phyloP scores from a whole-genome alignment of 495 filamentous ascomycete genomes.

The Neurospora sp. region DNA sequence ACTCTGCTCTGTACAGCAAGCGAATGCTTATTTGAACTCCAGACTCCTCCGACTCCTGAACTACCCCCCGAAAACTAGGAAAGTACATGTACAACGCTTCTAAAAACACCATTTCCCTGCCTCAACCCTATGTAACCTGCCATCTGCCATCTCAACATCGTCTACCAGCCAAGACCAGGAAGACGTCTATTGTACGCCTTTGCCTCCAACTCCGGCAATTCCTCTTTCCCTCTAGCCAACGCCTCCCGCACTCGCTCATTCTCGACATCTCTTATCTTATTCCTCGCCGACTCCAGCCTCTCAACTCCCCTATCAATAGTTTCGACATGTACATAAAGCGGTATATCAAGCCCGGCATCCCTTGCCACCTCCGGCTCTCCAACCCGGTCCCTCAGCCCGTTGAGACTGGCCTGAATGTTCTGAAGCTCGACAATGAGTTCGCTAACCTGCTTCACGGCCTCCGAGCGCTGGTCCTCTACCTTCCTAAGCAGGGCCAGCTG shows the following conservation, averaged over 20 bases:
- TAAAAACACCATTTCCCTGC: neutral
- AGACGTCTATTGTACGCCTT: constrained; percentile 6
- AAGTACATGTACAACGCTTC: neutral
- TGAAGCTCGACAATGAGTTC: constrained; percentile 53
- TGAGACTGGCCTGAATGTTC: constrained; percentile 54
- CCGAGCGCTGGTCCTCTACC: constrained; percentile 48
- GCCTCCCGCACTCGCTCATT: constrained; percentile 43
- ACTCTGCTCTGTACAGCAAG: neutral
- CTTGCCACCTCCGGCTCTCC: constrained; percentile 45
- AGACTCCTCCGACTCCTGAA: neutral
- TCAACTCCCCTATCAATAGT: constrained; percentile 58
- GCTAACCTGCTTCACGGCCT: constrained; percentile 48
- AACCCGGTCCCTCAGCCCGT: constrained; percentile 57
- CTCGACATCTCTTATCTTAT: constrained; percentile 46
- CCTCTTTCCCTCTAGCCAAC: constrained; percentile 31
- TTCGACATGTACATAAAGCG: constrained; percentile 58
- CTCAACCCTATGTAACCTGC: neutral
- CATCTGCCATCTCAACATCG: neutral
- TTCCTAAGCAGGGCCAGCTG: constrained; percentile 49
- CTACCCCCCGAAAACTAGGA: neutral
- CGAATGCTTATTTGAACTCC: neutral
- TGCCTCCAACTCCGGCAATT: neutral
- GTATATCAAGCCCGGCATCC: constrained; percentile 30
- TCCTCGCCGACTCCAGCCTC: constrained; percentile 48
- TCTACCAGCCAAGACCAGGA: neutral